These are phyloP conservation scores for Polyplosphaeria fusca DNA, from an alignment of 495 filamentous ascomycete genomes.

Conservation along the genomic window DNA sequence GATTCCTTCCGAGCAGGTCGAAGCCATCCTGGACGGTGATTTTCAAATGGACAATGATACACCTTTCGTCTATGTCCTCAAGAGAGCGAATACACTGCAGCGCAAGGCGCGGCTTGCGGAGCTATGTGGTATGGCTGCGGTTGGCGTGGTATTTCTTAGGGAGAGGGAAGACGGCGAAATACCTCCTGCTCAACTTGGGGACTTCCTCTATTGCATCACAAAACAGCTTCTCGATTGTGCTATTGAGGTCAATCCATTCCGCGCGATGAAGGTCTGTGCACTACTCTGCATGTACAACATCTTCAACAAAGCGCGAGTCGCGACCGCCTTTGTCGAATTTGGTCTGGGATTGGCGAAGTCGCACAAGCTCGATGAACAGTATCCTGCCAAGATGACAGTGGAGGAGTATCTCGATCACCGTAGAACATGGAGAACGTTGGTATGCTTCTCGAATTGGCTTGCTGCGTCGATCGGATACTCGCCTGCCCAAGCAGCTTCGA, in stretches of 20 bases:
- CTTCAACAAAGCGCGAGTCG: not conserved
- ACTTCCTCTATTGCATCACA: constrained; percentile 6
- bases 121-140: constrained; percentile 13
- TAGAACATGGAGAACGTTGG: constrained; percentile 6
- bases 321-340: constrained; percentile 4
- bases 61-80: not conserved
- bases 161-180: not conserved
- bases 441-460: constrained; percentile 1
- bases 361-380: not conserved
- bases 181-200: constrained; percentile 3
- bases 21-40: not conserved
- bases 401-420: constrained; percentile 3
- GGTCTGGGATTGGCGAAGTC: not conserved
- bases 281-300: constrained; percentile 14
- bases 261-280: constrained; percentile 15
- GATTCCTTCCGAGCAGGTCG: not conserved
- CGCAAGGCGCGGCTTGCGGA: not conserved
- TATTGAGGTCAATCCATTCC: constrained; percentile 1
- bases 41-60: not conserved
- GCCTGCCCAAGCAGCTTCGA: not conserved
- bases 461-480: not conserved
- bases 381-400: not conserved
- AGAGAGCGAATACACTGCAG: not conserved
- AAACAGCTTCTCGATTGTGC: constrained; percentile 5
- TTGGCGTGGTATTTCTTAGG: constrained; percentile 2